These are phyloP conservation scores for Porphyra umbilicalis DNA, from an alignment of 31 red algal genomes.

Conservation along the genomic window DNA sequence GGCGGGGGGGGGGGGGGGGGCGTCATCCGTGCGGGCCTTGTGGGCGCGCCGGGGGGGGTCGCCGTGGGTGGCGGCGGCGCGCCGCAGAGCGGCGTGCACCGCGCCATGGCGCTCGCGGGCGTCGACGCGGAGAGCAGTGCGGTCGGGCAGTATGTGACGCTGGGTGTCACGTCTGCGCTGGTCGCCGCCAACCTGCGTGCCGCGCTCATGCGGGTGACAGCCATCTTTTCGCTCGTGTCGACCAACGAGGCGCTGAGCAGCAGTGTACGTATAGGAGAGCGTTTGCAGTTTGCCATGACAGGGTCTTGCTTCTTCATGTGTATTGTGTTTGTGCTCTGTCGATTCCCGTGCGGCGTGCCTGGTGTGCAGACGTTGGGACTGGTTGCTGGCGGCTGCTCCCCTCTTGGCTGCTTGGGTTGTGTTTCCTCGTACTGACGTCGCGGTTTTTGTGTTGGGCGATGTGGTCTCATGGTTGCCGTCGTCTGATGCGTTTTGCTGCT, in stretches of 20 bases:
- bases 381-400: neutral
- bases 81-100: constrained; percentile 14
- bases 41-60: neutral
- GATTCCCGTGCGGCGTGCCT: too few species aligned
- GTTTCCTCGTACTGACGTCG: neutral
- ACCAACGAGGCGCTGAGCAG: constrained; percentile 42
- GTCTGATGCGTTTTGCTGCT: neutral
- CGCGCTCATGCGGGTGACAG: constrained; percentile 45
- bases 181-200: constrained; percentile 45
- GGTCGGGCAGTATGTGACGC: constrained; percentile 53
- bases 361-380: too few species aligned
- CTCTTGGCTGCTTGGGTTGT: neutral
- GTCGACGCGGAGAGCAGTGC: constrained; percentile 37
- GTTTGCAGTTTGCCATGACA: too few species aligned
- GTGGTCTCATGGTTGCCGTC: neutral
- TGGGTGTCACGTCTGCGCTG: constrained; percentile 49
- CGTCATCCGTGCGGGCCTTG: neutral
- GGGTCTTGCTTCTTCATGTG: too few species aligned
- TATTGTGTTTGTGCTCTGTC: too few species aligned
- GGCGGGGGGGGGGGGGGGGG: neutral
- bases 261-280: neutral
- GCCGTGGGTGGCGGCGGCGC: neutral
- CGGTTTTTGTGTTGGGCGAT: neutral
- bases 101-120: constrained; percentile 25
- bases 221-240: constrained; percentile 44